phyloP scores from a whole-genome alignment of 1,284 basidiomycete genomes.

The Cryptococcus depauperatus region DNA sequence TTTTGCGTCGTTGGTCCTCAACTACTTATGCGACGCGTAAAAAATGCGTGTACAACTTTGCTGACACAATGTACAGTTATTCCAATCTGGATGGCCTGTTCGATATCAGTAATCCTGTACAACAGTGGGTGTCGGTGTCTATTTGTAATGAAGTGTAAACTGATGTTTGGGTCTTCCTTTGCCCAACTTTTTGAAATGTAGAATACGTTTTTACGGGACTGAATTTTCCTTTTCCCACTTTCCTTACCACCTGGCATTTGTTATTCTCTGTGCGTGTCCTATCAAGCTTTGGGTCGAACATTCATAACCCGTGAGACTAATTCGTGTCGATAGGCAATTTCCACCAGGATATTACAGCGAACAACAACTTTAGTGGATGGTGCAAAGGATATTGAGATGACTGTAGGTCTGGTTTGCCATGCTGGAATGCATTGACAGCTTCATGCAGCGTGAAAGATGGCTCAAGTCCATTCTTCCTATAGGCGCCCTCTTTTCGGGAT shows the following conservation, averaged over 20 bases:
- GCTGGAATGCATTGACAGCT: not conserved
- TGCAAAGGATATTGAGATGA: constrained; percentile 76
- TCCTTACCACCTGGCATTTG: constrained; percentile 80
- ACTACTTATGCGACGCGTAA: not conserved
- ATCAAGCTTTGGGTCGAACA: not conserved
- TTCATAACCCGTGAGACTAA: not conserved
- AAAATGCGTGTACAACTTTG: not conserved
- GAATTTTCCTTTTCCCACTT: constrained; percentile 75
- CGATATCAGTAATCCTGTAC: constrained; percentile 88
- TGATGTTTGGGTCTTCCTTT: no score
- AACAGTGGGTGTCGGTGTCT: constrained; percentile 53
- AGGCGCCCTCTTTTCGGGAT: constrained; percentile 82
- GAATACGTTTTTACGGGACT: constrained; percentile 75
- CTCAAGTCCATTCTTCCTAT: constrained; percentile 85
- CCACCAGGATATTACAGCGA: constrained; percentile 78
- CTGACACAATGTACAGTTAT: constrained; percentile 31
- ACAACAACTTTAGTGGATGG: constrained; percentile 87
- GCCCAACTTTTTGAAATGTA: constrained; percentile 4
- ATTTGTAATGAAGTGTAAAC: not conserved
- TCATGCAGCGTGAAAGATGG: constrained; percentile 59
- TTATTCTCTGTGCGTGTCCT: constrained; percentile 62
- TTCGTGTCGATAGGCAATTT: constrained; percentile 56
- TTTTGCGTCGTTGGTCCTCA: no score
- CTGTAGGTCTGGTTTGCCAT: constrained; percentile 39
- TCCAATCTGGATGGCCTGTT: constrained; percentile 65